Conservation (phyloP, 768 basidiomycete species). For the Agrocybe praecox region DNA sequence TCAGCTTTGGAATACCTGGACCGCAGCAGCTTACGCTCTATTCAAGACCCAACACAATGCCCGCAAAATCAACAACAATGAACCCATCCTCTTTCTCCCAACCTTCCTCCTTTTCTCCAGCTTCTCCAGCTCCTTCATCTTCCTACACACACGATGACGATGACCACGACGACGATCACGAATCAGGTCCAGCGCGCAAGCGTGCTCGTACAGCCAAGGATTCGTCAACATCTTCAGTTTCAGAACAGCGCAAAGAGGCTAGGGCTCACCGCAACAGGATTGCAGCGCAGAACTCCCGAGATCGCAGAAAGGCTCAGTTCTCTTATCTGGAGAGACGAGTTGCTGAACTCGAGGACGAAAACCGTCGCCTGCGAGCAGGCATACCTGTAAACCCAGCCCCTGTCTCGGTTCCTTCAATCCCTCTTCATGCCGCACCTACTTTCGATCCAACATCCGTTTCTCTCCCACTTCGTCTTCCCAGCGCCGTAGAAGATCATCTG, state of each 20-base stretch:
- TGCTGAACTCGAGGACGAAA: constrained; percentile 81
- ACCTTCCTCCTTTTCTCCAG: constrained; percentile 3
- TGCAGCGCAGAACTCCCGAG: constrained; percentile 91
- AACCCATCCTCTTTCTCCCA: constrained; percentile 11
- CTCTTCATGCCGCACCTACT: constrained; percentile 10
- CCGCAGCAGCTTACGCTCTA: constrained; percentile 4
- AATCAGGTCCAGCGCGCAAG: constrained; percentile 66
- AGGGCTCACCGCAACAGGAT: constrained; percentile 91
- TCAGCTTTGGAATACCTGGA: constrained; percentile 6
- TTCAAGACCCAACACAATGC: not conserved
- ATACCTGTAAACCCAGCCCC: constrained; percentile 21
- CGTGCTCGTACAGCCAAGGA: constrained; percentile 55
- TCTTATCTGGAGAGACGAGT: constrained; percentile 66
- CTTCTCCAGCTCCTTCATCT: constrained; percentile 14
- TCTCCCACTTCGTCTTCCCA: constrained; percentile 12
- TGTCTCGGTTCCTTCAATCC: constrained; percentile 24
- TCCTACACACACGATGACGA: constrained; percentile 17
- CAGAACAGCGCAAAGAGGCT: constrained; percentile 85
- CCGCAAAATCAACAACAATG: constrained; percentile 10
- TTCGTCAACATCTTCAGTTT: constrained; percentile 29
- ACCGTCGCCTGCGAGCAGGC: constrained; percentile 65
- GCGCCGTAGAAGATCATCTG: constrained; percentile 31
- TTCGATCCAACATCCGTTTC: constrained; percentile 21
- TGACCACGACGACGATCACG: constrained; percentile 18
- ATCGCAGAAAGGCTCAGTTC: constrained; percentile 87